Base-by-base conservation (phyloP, 2,329 filamentous ascomycete species). In the Zymoseptoria crescenta region DNA sequence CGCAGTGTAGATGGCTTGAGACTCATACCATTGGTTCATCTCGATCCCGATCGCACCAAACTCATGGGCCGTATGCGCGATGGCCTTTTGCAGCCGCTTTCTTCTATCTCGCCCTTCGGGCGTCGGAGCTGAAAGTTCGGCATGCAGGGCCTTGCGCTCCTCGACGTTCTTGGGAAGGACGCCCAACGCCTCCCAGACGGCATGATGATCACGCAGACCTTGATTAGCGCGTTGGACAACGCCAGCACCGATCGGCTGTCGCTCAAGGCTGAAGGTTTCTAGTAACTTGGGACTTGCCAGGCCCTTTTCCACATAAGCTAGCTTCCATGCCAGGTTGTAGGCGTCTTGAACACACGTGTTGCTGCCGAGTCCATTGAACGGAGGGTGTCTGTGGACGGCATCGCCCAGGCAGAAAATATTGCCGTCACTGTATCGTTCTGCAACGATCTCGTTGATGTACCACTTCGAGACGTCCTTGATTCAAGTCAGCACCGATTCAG, bases 361-460 rank as follows among this genome's bases (percentile, higher is more conserved):
- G 49, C 76, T 80, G 1, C 81, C 81, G 0, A 84, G 74, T 0
- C 81, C 81, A 65, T 82, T 80, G 10, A 79, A 71, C 0, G 82
- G 82, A 1, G 82, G 81, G 64, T 84, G 81, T 0, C 81, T 75
- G 65, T 84, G 81, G 0, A 79, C 79, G 0, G 81, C 79, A 60
- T 84, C 82, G 2, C 82, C 82, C 5, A 85, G 72, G 60, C 81
- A 83, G 69, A 81, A 79, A 70, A 81, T 73, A 48, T 79, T 79
- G n/a, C 77, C 75, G 4, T 77, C 70, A 49, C 63, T 66, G 58
- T 85, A 87, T 10, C 74, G 71, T 67, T 84, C 79, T 0, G 83
- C 84, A 0, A 85, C 80, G 4, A 75, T 82, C 68, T 87, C 84
- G 63, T 85, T 85, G 65, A 87, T 80, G 56, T 73, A 75, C 84